Conservation (phyloP, 345 rosid species). For the Mercurialis annua region DNA sequence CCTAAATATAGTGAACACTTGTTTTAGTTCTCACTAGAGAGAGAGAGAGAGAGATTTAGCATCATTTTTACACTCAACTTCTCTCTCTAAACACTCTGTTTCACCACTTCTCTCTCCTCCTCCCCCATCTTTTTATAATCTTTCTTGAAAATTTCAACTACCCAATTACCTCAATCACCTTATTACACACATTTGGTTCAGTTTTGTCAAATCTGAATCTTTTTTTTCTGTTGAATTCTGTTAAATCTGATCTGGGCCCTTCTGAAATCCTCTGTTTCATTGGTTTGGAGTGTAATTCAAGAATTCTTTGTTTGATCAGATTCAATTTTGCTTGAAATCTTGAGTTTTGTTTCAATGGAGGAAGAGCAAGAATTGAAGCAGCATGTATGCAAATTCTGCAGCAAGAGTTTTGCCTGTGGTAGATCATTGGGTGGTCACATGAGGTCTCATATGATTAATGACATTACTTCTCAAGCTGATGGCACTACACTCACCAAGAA, state of each 20-base stretch:
- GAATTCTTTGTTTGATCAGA: constrained; percentile 19
- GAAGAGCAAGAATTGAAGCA: constrained; percentile 31
- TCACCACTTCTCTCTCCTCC: constrained; percentile 8
- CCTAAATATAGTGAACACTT: constrained; percentile 32
- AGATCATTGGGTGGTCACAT: constrained; percentile 76
- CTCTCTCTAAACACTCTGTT: constrained; percentile 12
- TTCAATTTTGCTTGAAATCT: constrained; percentile 6
- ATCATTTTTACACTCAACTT: neutral
- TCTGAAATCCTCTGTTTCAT: constrained; percentile 33
- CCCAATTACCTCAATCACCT: constrained; percentile 1
- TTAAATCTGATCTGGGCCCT: constrained; percentile 7
- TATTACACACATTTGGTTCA: too few species aligned
- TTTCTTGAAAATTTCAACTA: constrained; percentile 26
- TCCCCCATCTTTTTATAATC: constrained; percentile 8
- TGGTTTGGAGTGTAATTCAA: constrained; percentile 18
- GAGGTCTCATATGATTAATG: constrained; percentile 57
- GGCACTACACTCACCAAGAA: constrained; percentile 31
- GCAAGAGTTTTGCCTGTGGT: constrained; percentile 57
- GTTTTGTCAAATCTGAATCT: constrained; percentile 18
- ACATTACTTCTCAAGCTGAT: constrained; percentile 32
- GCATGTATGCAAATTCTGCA: constrained; percentile 58
- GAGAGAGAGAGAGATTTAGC: constrained; percentile 4
- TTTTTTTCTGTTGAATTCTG: neutral
- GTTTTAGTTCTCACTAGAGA: neutral
- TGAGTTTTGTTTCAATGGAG: constrained; percentile 6